phyloP scores from a whole-genome alignment of 495 filamentous ascomycete genomes.

The Endocarpon pusillum region DNA sequence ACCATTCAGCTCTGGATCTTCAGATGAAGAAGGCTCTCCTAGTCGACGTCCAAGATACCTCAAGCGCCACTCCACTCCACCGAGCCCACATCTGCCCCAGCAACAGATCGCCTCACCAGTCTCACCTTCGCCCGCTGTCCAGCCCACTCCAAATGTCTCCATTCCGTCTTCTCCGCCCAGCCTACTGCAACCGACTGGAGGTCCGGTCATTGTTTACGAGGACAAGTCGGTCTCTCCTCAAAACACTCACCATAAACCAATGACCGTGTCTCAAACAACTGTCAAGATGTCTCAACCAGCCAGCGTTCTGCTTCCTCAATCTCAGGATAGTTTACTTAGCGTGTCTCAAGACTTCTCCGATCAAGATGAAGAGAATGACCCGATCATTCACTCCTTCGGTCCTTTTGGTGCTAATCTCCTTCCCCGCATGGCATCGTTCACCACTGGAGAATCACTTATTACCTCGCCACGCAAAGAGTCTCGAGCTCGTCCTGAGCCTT shows the following conservation, averaged over 20 bases:
- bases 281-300: slow-evolving; percentile 22
- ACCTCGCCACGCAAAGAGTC: slow-evolving; percentile 18
- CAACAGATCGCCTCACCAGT: slow-evolving; percentile 48
- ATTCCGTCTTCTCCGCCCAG: slow-evolving; percentile 25
- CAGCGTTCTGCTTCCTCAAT: too few species aligned
- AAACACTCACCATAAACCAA: slow-evolving; percentile 15
- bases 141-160: slow-evolving; percentile 25
- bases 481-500: slow-evolving; percentile 19
- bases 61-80: slow-evolving; percentile 8
- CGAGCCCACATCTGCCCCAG: slow-evolving; percentile 51
- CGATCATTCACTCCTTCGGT: slow-evolving; percentile 76
- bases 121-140: slow-evolving; percentile 51
- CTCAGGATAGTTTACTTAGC: slow-evolving; percentile 40
- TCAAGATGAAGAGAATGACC: slow-evolving; percentile 83
- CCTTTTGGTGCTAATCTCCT: slow-evolving; percentile 72
- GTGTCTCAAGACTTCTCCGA: slow-evolving; percentile 47
- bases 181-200: slow-evolving; percentile 22
- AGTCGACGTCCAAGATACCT: slow-evolving; percentile 19
- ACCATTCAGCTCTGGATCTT: background rate
- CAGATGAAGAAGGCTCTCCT: slow-evolving; percentile 18
- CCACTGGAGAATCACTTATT: slow-evolving; percentile 36
- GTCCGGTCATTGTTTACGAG: slow-evolving; percentile 45
- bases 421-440: slow-evolving; percentile 59
- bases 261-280: slow-evolving; percentile 9
- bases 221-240: slow-evolving; percentile 32